A percentile compares a stretch with the other conserved stretches of the same genome.
Conservation (phyloP, 305 asterid genomes). For the Vinca major region DNA sequence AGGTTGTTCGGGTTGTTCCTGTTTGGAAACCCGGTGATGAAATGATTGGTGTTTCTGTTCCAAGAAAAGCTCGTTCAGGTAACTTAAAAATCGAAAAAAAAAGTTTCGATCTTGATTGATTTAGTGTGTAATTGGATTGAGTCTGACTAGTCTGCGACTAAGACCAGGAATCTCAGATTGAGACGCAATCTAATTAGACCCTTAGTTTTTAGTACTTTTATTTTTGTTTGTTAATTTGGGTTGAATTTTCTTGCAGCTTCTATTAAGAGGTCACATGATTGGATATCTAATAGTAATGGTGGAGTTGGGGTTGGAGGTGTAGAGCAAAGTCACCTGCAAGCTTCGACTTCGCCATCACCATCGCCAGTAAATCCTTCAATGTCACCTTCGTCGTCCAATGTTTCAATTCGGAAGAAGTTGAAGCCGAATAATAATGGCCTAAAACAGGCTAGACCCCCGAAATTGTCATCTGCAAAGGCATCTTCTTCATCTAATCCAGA, state of each 20-base stretch:
- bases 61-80: constrained; percentile 98
- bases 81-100: background rate
- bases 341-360: constrained; percentile 53
- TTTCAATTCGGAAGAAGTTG: constrained; percentile 65
- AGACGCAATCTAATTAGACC: too few relatives aligned
- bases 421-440: constrained; percentile 68
- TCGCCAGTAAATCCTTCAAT: constrained; percentile 44
- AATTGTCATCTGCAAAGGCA: constrained; percentile 35
- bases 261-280: constrained; percentile 84
- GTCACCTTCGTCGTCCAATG: constrained; percentile 86
- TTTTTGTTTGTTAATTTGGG: too few relatives aligned
- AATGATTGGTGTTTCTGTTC: constrained; percentile 87
- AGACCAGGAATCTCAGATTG: too few relatives aligned
- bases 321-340: constrained; percentile 49
- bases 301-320: constrained; percentile 35
- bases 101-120: background rate
- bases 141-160: too few relatives aligned
- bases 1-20: constrained; percentile 51
- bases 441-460: constrained; percentile 60
- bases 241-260: constrained; percentile 39
- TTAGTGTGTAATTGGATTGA: background rate
- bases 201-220: too few relatives aligned
- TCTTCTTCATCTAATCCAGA: constrained; percentile 58
- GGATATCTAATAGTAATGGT: constrained; percentile 46
- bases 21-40: constrained; percentile 94